Evolutionary conservation across 495 filamentous ascomycete species (phyloP).

Genomic region (Xylaria acuta): DNA sequence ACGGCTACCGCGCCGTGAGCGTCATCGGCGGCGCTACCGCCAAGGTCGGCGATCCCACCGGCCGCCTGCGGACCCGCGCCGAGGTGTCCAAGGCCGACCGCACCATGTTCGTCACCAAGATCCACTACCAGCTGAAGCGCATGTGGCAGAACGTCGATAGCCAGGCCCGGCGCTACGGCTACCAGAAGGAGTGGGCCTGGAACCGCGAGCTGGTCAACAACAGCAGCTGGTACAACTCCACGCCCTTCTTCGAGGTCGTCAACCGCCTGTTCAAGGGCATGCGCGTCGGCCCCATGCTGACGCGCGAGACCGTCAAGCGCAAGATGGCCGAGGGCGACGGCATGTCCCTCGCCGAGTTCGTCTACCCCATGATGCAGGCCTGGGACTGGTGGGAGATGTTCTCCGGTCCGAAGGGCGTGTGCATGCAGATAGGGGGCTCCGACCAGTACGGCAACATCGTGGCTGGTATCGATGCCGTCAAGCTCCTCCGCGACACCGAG

Average conservation of each 20-base stretch:
- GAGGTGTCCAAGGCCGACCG: constrained; percentile 59
- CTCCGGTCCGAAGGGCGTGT: constrained; percentile 57
- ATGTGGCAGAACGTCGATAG: constrained; percentile 74
- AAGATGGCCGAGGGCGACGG: constrained; percentile 82
- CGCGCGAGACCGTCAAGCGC: constrained; percentile 85
- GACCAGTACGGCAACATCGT: constrained; percentile 98
- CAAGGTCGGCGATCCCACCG: constrained; percentile 87
- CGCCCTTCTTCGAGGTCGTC: constrained; percentile 74
- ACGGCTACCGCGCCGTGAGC: constrained; percentile 76
- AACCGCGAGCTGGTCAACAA: constrained; percentile 76
- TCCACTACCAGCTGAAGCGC: constrained; percentile 80
- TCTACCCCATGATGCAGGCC: constrained; percentile 91
- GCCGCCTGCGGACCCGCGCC: constrained; percentile 71
- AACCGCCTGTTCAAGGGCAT: constrained; percentile 71
- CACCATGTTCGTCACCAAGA: constrained; percentile 72
- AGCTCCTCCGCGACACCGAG: constrained; percentile 66
- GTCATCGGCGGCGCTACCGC: constrained; percentile 87
- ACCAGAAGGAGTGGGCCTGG: constrained; percentile 64
- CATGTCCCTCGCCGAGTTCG: constrained; percentile 93
- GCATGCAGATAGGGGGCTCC: constrained; percentile 89
- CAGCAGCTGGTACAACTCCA: constrained; percentile 75
- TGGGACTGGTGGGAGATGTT: constrained; percentile 96
- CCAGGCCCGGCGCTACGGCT: constrained; percentile 66
- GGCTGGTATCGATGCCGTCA: constrained; percentile 84
- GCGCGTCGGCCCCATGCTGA: constrained; percentile 84